A percentile compares a stretch with the other conserved stretches of the same genome.
These are phyloP conservation scores for Kappamyces sp. DNA, from an alignment of 192 early-diverging fungal genomes.

Conservation along the genomic window DNA sequence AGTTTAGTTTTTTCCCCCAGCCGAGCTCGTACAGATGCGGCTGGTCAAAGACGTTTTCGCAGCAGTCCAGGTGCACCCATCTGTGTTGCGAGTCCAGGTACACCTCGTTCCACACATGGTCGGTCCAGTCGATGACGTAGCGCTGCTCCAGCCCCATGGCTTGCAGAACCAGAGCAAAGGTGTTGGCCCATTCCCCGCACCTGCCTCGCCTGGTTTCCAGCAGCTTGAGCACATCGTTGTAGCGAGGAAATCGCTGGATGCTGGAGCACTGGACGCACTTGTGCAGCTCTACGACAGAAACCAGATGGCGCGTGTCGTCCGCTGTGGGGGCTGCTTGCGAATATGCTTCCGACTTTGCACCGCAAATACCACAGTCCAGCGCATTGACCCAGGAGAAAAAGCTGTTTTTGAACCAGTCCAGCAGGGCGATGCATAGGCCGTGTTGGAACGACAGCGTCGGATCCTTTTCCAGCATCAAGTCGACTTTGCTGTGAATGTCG, in stretches of 20 bases:
- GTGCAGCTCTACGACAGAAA: conserved; percentile 27
- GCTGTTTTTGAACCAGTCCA: conserved; percentile 38
- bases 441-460: conserved; percentile 16
- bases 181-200: conserved; percentile 44
- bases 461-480: background rate
- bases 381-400: conserved; percentile 40
- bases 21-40: conserved; percentile 40
- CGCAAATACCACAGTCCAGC: conserved; percentile 24
- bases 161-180: conserved; percentile 26
- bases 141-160: conserved; percentile 40
- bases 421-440: conserved; percentile 23
- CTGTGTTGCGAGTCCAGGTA: conserved; percentile 18
- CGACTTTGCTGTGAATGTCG: too few species aligned
- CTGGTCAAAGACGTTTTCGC: conserved; percentile 20
- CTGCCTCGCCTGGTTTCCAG: conserved; percentile 35
- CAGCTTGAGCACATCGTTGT: conserved; percentile 28
- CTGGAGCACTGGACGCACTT: conserved; percentile 19
- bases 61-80: conserved; percentile 35
- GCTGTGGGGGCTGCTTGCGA: conserved; percentile 19
- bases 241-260: conserved; percentile 34
- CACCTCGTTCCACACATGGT: conserved; percentile 44
- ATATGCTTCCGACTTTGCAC: conserved; percentile 5
- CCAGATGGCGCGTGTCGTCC: conserved; percentile 17
- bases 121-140: conserved; percentile 39
- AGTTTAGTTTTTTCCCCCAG: conserved; percentile 40